phyloP scores from a whole-genome alignment of 176 grass and related monocot species.

The Microstegium vimineum region DNA sequence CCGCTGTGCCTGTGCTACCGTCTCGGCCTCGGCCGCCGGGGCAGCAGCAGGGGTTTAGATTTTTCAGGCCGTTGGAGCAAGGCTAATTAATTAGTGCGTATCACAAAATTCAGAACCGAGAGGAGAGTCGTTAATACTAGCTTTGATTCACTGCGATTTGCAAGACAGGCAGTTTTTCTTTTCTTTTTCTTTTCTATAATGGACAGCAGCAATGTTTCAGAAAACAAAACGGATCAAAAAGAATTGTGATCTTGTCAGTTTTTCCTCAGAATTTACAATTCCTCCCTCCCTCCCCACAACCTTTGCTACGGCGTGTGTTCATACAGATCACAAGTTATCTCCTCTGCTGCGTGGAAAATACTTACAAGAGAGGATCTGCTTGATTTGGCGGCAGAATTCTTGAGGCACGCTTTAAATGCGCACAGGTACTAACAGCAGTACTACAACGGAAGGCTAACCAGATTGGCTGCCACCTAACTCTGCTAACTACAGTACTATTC shows the following conservation, averaged over 20 bases:
- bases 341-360: too few species aligned
- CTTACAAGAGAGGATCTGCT: not conserved
- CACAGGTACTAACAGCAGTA: not conserved
- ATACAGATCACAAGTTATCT: too few species aligned
- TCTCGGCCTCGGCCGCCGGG: constrained; percentile 41
- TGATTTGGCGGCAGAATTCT: not conserved
- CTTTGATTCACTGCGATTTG: constrained; percentile 36
- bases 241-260: not conserved
- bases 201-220: not conserved
- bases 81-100: constrained; percentile 58
- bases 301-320: too few species aligned
- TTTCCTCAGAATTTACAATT: not conserved
- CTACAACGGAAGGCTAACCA: not conserved
- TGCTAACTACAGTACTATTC: too few species aligned
- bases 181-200: not conserved
- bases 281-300: too few species aligned
- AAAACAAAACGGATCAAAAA: not conserved
- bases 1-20: constrained; percentile 70
- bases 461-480: not conserved
- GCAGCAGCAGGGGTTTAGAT: constrained; percentile 29
- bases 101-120: not conserved
- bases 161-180: constrained; percentile 3
- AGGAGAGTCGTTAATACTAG: not conserved
- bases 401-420: not conserved
- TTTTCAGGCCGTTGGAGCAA: constrained; percentile 62